Base-by-base conservation (phyloP, 345 rosid genomes). In the Carallia pectinifolia region DNA sequence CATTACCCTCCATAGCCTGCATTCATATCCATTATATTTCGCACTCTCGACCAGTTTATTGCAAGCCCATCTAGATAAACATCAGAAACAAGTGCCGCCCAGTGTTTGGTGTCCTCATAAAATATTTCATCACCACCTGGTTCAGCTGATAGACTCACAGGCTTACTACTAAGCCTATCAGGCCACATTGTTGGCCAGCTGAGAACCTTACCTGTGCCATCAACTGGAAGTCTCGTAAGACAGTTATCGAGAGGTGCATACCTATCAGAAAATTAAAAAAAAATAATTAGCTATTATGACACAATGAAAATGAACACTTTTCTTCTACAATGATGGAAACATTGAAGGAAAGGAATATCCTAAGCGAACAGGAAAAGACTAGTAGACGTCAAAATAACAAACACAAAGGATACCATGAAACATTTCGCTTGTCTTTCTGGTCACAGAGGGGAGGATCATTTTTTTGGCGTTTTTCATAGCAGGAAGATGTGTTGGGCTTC, bases 11-110 rank as follows among this genome's bases (percentile, higher is more conserved):
- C 98, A 79, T 66, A 88, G 68, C 95, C 90, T 1, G 98, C 93
- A 84, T 88, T 91, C 98, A 94, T 90, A 68, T 94, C 98, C 89
- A 94, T 88, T 74, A 91, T 87, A 73, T 91, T 94, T 65, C 93
- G 68, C 62, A 94, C 56, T 4, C 66, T 79, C 0, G 88, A 72
- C 97, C 97, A 91, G 80, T 86, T 91, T 67, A 94, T 76, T 30
- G 83, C 79, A 38, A 86, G 53, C 69, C 81, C 85, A 54, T 83
- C 79, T 56, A 85, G 76, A 77, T 90, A 94, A 53, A 88, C 83
- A 73, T 88, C 88, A 8, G 88, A 86, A 50, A 87, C 90, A 47
- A 86, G 85, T 3, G 78, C 74, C 19, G 86, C 78, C 98, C 98
- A 94, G 47, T 86, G 85, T 76, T 81, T 84, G 68, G 84, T 86